Evolutionary conservation across 768 basidiomycete species (phyloP).

Genomic region (Hypholoma fasciculare): DNA sequence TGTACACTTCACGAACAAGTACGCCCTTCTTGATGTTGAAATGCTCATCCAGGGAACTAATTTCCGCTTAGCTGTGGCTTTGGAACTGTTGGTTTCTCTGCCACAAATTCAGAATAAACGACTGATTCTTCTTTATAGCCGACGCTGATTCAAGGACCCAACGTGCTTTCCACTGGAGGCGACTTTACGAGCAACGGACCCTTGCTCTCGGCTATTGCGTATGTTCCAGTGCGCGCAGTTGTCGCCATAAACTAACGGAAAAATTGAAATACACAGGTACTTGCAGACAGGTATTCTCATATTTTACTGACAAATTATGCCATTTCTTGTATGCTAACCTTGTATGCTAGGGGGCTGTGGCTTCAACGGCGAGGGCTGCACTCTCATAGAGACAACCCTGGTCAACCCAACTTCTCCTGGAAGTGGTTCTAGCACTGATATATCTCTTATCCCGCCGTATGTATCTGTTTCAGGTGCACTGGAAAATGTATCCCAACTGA

Average conservation of each 20-base stretch:
- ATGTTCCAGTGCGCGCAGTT: neutral
- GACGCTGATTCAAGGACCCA: constrained; percentile 28
- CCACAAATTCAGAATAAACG: neutral
- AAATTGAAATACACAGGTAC: neutral
- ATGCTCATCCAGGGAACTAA: neutral
- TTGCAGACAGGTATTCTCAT: neutral
- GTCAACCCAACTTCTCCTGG: constrained; percentile 17
- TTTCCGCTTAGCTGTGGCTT: neutral
- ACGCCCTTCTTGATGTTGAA: constrained; percentile 15
- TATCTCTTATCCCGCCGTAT: constrained; percentile 37
- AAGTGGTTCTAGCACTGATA: constrained; percentile 15
- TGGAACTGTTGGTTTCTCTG: neutral
- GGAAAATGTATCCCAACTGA: neutral
- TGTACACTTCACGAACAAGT: constrained; percentile 35
- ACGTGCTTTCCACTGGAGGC: constrained; percentile 11
- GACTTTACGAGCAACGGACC: constrained; percentile 15
- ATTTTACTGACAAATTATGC: neutral
- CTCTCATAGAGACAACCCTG: constrained; percentile 38
- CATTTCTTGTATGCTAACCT: neutral
- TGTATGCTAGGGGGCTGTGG: constrained; percentile 29
- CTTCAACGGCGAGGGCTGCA: constrained; percentile 22
- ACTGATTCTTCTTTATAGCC: constrained; percentile 14
- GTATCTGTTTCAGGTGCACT: constrained; percentile 5
- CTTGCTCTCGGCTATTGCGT: constrained; percentile 35
- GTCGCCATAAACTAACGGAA: too few relatives aligned